Conservation (phyloP, 169 alveolate genomes). For the Perkinsus marinus region DNA sequence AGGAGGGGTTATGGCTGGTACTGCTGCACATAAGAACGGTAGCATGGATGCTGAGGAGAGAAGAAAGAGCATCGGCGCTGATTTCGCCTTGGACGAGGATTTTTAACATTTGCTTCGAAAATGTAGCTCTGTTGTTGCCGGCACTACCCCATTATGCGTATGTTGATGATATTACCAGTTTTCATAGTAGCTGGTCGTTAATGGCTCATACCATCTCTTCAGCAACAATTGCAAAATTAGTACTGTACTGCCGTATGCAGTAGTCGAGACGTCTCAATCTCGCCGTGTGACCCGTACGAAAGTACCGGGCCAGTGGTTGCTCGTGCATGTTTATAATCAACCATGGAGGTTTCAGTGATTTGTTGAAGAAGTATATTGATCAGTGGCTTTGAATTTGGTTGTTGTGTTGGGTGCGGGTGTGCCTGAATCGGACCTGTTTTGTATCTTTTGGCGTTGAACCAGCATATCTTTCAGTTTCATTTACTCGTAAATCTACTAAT, state of each 20-base stretch:
- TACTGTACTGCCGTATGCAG: neutral
- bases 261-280: no score
- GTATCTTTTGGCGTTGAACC: no score
- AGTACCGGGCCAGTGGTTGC: neutral
- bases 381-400: neutral
- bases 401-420: neutral
- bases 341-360: neutral
- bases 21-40: conserved; percentile 37
- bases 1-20: conserved; percentile 84
- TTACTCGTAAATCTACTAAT: neutral
- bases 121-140: neutral
- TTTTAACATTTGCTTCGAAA: conserved; percentile 11
- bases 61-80: neutral
- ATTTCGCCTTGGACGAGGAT: conserved; percentile 35
- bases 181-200: neutral
- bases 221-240: neutral
- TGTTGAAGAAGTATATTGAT: neutral
- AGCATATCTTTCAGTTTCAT: neutral
- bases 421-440: no score
- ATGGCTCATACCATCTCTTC: neutral
- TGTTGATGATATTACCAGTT: neutral
- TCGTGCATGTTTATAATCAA: neutral
- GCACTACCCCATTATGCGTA: neutral
- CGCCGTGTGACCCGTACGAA: neutral
- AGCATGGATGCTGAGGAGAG: conserved; percentile 4